phyloP scores from a whole-genome alignment of 768 basidiomycete species.

The Suillus americanus region DNA sequence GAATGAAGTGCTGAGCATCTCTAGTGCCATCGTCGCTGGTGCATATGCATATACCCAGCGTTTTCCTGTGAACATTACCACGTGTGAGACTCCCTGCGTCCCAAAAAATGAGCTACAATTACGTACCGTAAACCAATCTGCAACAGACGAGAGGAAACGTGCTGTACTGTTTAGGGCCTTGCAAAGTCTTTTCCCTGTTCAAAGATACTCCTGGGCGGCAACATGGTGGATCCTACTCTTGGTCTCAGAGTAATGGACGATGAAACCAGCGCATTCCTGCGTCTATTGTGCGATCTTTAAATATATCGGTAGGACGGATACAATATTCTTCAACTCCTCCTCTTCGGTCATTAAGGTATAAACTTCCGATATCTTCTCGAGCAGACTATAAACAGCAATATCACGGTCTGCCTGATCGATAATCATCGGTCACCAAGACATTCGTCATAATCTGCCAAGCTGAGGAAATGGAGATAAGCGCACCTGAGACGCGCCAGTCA shows the following conservation, averaged over 20 bases:
- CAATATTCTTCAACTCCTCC: not conserved
- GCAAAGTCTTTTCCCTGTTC: not conserved
- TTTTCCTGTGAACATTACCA: not conserved
- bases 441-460: not conserved
- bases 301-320: not conserved
- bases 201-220: not conserved
- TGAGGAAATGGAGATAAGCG: not conserved
- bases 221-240: not conserved
- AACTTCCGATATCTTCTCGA: slow-evolving; percentile 4
- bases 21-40: not conserved
- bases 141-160: not conserved
- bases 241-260: slow-evolving; percentile 7
- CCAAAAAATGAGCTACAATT: not conserved
- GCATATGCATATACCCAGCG: not conserved
- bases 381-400: slow-evolving; percentile 3
- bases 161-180: not conserved
- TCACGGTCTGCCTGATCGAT: slow-evolving; percentile 6
- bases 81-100: not conserved
- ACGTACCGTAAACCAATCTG: slow-evolving; percentile 1
- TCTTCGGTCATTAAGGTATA: slow-evolving; percentile 7
- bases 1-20: slow-evolving; percentile 15
- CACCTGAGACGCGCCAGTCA: slow-evolving; percentile 6
- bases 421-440: not conserved
- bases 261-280: slow-evolving; percentile 11
- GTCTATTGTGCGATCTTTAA: slow-evolving; percentile 7